Conservation (phyloP, 1,284 basidiomycete species). For the Schizophyllum commune region DNA sequence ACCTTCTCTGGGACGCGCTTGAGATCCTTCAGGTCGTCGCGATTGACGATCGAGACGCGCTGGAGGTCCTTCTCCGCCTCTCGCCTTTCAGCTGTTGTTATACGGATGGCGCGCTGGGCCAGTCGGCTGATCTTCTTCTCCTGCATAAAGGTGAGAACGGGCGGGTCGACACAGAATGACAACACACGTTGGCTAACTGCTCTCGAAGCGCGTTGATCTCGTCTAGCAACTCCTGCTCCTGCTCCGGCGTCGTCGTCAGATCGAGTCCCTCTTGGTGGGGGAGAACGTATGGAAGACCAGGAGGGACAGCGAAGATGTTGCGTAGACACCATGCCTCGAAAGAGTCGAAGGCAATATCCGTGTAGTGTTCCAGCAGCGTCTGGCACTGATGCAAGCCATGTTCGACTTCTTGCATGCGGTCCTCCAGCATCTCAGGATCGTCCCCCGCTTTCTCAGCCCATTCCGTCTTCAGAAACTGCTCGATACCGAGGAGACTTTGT, state of each 20-base stretch:
- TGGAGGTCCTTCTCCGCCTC: conserved; percentile 35
- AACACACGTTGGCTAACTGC: conserved; percentile 53
- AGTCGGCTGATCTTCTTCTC: neutral
- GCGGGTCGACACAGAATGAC: conserved; percentile 4
- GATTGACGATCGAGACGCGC: conserved; percentile 38
- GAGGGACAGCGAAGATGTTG: conserved; percentile 66
- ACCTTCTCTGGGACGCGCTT: conserved; percentile 29
- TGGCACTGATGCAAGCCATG: conserved; percentile 71
- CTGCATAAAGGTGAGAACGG: neutral
- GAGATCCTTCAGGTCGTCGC: conserved; percentile 24
- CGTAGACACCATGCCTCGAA: conserved; percentile 73
- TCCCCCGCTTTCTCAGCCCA: conserved; percentile 49
- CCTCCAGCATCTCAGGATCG: conserved; percentile 24
- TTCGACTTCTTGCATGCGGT: conserved; percentile 60
- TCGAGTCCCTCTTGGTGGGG: conserved; percentile 60
- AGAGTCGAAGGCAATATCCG: conserved; percentile 74
- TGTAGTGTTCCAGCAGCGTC: conserved; percentile 69
- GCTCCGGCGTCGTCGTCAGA: conserved; percentile 38
- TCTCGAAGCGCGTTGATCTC: conserved; percentile 53
- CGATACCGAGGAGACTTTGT: conserved; percentile 66
- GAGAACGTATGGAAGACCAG: conserved; percentile 56
- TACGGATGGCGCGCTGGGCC: conserved; percentile 29
- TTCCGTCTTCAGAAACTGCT: conserved; percentile 53
- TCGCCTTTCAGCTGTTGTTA: conserved; percentile 52
- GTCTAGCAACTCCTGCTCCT: conserved; percentile 49